Evolutionary conservation across 2,329 filamentous ascomycete genomes (phyloP).

Genomic region (Diaporthe destruens): DNA sequence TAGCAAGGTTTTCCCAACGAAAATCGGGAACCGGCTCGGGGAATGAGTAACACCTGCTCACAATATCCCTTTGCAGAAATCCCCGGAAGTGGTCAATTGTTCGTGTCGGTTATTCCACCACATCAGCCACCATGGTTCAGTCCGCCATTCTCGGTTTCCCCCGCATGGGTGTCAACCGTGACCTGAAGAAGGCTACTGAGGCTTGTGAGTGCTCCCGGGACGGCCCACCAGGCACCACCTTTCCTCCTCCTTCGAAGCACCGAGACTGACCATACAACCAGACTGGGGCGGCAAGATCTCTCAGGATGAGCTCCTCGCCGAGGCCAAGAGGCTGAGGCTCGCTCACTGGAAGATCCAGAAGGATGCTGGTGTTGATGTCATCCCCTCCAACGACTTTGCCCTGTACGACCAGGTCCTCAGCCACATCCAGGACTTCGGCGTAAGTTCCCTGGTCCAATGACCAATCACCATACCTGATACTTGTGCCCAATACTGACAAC

Average conservation of each 20-base stretch:
- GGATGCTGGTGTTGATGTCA: conserved; percentile 95
- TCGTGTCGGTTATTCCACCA: conserved; percentile 36
- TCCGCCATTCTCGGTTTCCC: conserved; percentile 95
- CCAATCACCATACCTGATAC: too few relatives aligned
- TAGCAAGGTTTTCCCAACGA: conserved; percentile 3
- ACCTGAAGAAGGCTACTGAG: conserved; percentile 99
- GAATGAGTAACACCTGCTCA: conserved; percentile 23
- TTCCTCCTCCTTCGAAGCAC: conserved; percentile 38
- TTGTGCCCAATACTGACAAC: conserved; percentile 38
- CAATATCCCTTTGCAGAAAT: conserved; percentile 4
- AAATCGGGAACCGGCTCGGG: background rate
- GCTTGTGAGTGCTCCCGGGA: conserved; percentile 70
- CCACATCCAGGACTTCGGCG: conserved; percentile 98
- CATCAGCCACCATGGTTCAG: conserved; percentile 68
- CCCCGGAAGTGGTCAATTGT: conserved; percentile 38
- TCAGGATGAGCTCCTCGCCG: conserved; percentile 87
- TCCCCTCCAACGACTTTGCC: conserved; percentile 99
- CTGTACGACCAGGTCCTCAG: conserved; percentile 98
- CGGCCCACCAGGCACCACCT: background rate
- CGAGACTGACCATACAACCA: conserved; percentile 44
- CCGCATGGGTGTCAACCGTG: conserved; percentile 97
- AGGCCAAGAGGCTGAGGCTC: conserved; percentile 96
- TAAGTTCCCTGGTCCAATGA: conserved; percentile 60
- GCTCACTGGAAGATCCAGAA: conserved; percentile 99
- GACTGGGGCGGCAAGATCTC: conserved; percentile 95